Evolutionary conservation across 495 filamentous ascomycete genomes (phyloP), one percentile per base, ranked within the genome.

Genomic region (Elasticomyces elasticus): DNA sequence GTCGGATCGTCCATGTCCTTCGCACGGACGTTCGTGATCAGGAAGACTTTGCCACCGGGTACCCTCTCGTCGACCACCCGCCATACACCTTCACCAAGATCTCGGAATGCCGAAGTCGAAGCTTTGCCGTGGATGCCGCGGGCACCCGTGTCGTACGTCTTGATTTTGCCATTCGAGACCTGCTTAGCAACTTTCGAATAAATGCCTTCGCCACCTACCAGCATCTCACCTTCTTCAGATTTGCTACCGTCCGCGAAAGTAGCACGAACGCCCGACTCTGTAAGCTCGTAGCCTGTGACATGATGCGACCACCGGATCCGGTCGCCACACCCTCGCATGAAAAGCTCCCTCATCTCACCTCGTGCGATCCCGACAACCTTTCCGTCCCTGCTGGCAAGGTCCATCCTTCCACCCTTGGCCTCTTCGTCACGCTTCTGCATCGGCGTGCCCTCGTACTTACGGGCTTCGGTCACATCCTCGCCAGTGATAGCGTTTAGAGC

Each of bases 121-220:
- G 76, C 73, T 60, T 77, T 73, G 1, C 77, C 77, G 55, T 80
- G 76, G 15, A 79, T 78, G 0, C 76, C 76, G 48, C 77, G 57
- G 0, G 76, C 74, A 23, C 76, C 77, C 0, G 74, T 76, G 55
- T 79, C 76, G 52, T 70, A 79, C 2, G 73, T 70, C 55, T 76
- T 77, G 28, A 79, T 58, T 57, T 56, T 69, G 6, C 74, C 75
- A 5, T 59, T 55, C 5, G 74, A 76, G 3, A 79, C 55, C 61
- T 79, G 74, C 52, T 71, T 72, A 13, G 75, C 73, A 28, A 77
- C 67, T 51, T 65, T 65, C 4, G 74, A 76, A 55, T 74, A 73
- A n/a, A 78, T 72, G 17, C 75, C 75, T 30, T 78, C 75, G 13
- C 75, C 75, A 31, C 71, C 75, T 30, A 78, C 53, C 22, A 78